These are phyloP conservation scores for Periconia sp. DNA, from an alignment of 2,329 filamentous ascomycete species.

Conservation along the genomic window DNA sequence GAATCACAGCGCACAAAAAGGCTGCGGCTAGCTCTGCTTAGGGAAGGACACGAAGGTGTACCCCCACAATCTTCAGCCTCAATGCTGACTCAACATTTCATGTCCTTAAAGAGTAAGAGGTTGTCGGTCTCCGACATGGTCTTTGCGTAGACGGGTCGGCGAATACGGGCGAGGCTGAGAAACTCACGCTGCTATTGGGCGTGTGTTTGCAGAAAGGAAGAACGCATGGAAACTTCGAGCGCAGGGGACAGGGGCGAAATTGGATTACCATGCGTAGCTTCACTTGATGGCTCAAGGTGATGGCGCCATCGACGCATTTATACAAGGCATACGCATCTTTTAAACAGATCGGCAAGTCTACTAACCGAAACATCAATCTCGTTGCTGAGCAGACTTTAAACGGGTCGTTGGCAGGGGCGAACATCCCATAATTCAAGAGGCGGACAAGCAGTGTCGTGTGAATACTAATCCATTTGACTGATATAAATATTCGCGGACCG, in stretches of 20 bases:
- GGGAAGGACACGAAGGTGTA: background rate
- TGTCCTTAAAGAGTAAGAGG: background rate
- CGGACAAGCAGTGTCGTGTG: too few relatives aligned
- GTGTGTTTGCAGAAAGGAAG: background rate
- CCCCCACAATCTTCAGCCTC: background rate
- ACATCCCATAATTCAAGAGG: background rate
- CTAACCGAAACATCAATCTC: background rate
- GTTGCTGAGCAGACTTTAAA: background rate
- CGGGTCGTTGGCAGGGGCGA: background rate
- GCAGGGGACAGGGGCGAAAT: background rate
- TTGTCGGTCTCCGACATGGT: background rate
- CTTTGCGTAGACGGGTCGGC: background rate
- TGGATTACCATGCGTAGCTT: background rate
- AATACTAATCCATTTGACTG: too few relatives aligned
- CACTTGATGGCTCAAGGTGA: background rate
- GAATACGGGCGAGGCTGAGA: background rate
- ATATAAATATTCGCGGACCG: too few relatives aligned
- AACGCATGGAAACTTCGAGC: background rate
- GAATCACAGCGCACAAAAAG: background rate
- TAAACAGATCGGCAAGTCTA: background rate
- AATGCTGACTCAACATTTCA: background rate
- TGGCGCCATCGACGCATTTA: background rate
- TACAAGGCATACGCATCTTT: background rate
- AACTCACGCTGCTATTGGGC: background rate
- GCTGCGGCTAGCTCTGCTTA: background rate